Base-by-base conservation (phyloP, 225 moss, liverwort and hornwort species). In the Sphagnum tenellum region DNA sequence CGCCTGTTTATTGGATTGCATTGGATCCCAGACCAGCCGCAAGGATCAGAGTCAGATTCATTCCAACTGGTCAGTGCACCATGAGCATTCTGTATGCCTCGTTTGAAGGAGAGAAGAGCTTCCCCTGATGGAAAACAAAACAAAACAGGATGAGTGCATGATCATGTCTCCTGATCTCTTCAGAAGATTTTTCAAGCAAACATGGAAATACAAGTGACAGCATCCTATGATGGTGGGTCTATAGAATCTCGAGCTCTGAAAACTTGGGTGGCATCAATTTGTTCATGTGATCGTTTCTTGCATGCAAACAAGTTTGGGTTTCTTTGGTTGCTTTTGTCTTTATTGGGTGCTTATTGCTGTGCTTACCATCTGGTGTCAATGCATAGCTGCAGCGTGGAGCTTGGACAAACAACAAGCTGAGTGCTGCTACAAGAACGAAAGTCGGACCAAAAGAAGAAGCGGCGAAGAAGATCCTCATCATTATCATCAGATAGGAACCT, bases 311-410 rank as follows among this genome's bases (percentile, higher is more conserved):
- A 29, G 29, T 0, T 29, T 29, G 29, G 29, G 29, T 29, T 29
- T 29, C 29, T 29, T 29, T 29, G 29, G 29, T 29, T 29, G 29
- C 29, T 29, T 29, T 29, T 29, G 29, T 29, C 29, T 29, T 29
- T 29, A 29, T 29, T 29, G 29, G 29, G 29, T 29, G 29, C 29
- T 29, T 29, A 29, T 29, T 29, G 29, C 29, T 29, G 29, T 29
- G 47, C 81, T 78, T 64, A 82, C 82, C 82, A 71, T 82, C 82
- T 64, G 76, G 76, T 69, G 82, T 63, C 54, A 82, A 69, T 64
- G 82, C 76, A 56, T 61, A 61, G 62, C 68, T 73, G 29, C 29
- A 29, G 29, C 29, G 29, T 29, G 29, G 29, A 29, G 29, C 29
- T 29, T 29, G 29, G 29, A 29, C 29, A 29, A 29, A 29, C 29